Evolutionary conservation across 2,329 filamentous ascomycete species (phyloP), one percentile per base, ranked within the genome.

Genomic region (Penicillium sp.): DNA sequence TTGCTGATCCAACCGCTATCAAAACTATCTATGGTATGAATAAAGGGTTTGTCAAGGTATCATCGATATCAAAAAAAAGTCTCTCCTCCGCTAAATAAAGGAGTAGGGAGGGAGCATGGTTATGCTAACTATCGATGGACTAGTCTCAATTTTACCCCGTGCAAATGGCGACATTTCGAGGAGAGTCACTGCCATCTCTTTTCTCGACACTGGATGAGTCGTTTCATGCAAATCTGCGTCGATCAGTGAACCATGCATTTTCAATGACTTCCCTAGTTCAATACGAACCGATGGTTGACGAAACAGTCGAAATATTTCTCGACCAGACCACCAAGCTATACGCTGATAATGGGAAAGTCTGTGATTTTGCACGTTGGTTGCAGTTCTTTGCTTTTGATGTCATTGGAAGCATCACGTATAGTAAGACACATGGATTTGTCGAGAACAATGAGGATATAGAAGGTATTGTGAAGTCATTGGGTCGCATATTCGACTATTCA

Each of bases 21-120:
- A 90, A 90, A 71, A 76, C 77, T n/a, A 92, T 94, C 46, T 95
- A 94, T 68, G 89, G 89, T 0, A 72, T 93, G 45, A 93, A 92
- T 69, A 92, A 92, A 71, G 88, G 89, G 0, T 88, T 91, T 63
- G 75, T 82, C 48, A 94, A 94, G 82, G 88, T 89, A 71, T 48
- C 24, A 38, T 11, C 12, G 5, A 5, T 3, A 12, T 18, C 4
- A 20, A 14, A 28, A 21, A 21, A n/a, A 6, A n/a, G 23, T 5
- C 18, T 35, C 8, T 18, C n/a, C n/a, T n/a, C n/a, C 9, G 3
- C 9, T 51, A 52, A 23, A 7, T 51, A 21, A 56, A 45, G 52
- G 24, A 18, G 21, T 16, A 7, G 53, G n/a, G n/a, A 90, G 8
- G 28, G 12, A 33, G 9, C 28, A 3, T 33, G 28, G 28, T 85